Evolutionary conservation across 1,139 yeast species (phyloP).

Genomic region (Protomyces macrosporus): DNA sequence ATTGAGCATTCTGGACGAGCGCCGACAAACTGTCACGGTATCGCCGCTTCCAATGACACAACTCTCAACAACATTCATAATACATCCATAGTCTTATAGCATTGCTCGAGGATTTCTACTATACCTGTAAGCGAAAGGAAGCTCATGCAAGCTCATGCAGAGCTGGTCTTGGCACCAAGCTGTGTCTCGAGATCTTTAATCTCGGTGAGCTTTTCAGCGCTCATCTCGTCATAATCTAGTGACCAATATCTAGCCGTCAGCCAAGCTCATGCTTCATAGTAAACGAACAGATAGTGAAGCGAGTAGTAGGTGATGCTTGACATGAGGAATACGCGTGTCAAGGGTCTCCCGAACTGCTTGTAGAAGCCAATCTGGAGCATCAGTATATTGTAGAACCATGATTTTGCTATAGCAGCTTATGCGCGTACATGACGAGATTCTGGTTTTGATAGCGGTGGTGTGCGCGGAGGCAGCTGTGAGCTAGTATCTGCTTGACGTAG

Average conservation of each 20-base stretch:
- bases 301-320: slow-evolving; percentile 23
- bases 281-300: slow-evolving; percentile 8
- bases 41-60: no score
- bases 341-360: slow-evolving; percentile 15
- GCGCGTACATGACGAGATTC: neutral
- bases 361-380: slow-evolving; percentile 14
- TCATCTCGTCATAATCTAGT: slow-evolving; percentile 21
- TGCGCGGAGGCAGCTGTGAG: neutral
- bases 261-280: neutral
- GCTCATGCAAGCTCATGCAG: neutral
- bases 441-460: neutral
- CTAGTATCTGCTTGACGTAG: neutral
- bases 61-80: no score
- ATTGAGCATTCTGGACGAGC: no score
- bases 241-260: slow-evolving; percentile 18
- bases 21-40: no score
- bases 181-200: slow-evolving; percentile 2
- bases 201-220: slow-evolving; percentile 8
- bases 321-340: slow-evolving; percentile 20
- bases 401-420: neutral
- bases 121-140: no score
- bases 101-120: no score
- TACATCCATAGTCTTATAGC: no score
- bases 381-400: neutral
- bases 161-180: neutral